Evolutionary conservation across 129 eudicot genomes (phyloP), one percentile per base, ranked within the genome.

Genomic region (Chrysanthemum lavandulifolium): DNA sequence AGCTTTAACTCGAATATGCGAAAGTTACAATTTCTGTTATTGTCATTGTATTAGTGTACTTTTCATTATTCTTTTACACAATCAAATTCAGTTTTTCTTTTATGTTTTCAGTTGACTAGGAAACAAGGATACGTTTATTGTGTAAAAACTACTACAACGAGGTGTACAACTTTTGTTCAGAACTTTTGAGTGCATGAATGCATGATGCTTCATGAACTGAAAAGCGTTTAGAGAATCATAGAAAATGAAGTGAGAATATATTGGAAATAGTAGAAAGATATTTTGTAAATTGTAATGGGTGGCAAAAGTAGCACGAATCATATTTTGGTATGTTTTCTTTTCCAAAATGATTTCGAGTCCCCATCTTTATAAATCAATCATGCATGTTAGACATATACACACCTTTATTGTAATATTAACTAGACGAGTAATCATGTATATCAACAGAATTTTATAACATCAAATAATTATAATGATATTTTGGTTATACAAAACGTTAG

Each of bases 241-340:
- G 47, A 65, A 29, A 72, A 68, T 54, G 63, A 72, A 80, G 64
- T 67, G 27, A 76, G 77, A 66, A 75, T 78, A 60, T 73, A 66
- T 78, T 71, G 73, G n/a, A 33, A 74, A 82, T 61, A 77, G 78
- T 69, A 55, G 80, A 63, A 58, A 79, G 81, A 71, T 68, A 76
- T 75, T 81, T 81, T 69, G 76, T 45, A 55, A 68, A 69, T 68
- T 73, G 40, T 47, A 72, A 62, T 63, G 84, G 84, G 71, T 76
- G 69, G 71, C 78, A 69, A 77, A 69, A 66, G 80, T 82, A 61
- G 23, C 53, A 75, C 67, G 88, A 78, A 86, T 80, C 73, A 83
- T 61, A 67, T 68, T 68, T 45, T 62, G 62, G 62, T 71, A 78
- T 74, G 87, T 84, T 78, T 81, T 75, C 82, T 82, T 77, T 77